Evolutionary conservation across 305 asterid genomes (phyloP).

Genomic region (Coffea humblotiana): DNA sequence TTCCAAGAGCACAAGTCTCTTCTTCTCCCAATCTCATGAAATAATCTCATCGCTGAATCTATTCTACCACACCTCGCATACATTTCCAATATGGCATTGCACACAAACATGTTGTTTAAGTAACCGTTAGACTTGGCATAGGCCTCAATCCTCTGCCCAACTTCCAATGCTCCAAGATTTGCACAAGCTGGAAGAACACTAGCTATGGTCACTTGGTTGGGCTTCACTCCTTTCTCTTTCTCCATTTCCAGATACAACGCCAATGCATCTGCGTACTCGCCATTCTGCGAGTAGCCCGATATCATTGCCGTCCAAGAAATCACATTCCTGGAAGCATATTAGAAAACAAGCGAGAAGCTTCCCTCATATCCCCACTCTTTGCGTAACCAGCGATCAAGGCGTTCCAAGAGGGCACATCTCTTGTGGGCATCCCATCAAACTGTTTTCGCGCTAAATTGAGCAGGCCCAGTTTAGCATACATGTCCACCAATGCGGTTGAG

Average conservation of each 20-base stretch:
- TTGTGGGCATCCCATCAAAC: conserved; percentile 54
- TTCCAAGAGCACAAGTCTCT: conserved; percentile 85
- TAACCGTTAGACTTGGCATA: conserved; percentile 64
- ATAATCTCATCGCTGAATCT: conserved; percentile 60
- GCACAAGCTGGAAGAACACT: conserved; percentile 90
- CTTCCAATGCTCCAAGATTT: conserved; percentile 76
- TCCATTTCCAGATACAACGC: conserved; percentile 67
- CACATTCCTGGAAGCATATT: conserved; percentile 62
- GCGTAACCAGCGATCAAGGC: conserved; percentile 72
- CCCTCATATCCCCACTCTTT: conserved; percentile 56
- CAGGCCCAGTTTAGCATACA: conserved; percentile 73
- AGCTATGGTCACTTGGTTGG: conserved; percentile 83
- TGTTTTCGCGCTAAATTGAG: conserved; percentile 45
- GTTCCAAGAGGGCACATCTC: conserved; percentile 72
- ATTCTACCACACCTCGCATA: conserved; percentile 72
- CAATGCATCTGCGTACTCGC: conserved; percentile 63
- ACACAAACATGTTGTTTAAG: conserved; percentile 52
- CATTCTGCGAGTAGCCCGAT: conserved; percentile 76
- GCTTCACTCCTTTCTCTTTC: conserved; percentile 47
- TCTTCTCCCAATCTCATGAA: conserved; percentile 53
- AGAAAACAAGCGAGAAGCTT: conserved; percentile 54
- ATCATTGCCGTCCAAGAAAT: conserved; percentile 82
- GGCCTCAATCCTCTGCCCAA: conserved; percentile 72
- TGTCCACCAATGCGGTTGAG: conserved; percentile 67
- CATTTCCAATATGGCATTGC: conserved; percentile 67